Evolutionary conservation across 257 asterid genomes (phyloP), one percentile per base, ranked within the genome.

Genomic region (Plantago elongata): DNA sequence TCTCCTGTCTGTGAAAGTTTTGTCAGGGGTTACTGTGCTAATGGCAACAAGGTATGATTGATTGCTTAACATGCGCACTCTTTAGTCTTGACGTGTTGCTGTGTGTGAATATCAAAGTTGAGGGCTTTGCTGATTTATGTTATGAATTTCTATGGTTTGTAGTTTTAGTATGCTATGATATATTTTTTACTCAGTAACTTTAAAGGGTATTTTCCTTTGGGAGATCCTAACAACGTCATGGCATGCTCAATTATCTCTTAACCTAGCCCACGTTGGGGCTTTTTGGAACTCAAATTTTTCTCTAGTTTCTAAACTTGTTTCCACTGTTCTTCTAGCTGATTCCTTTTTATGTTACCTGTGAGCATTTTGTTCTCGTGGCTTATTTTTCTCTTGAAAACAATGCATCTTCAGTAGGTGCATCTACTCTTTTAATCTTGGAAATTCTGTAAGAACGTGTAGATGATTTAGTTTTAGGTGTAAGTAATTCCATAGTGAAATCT

Each of bases 11-110:
- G 97, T 78, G 94, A 85, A 72, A 86, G 84, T 68, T 89, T 93
- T 67, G 95, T 85, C 72, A 81, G 87, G 81, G 99, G 97, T 67
- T 85, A 84, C 79, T 93, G 97, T 70, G 93, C 90, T 62, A 89
- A 76, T 67, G 99, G 99, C 66, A 84, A 93, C 73, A 95, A 93
- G 99, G 97, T 89, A 87, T 61, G 68, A 85, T 59, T 61, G 68
- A 85, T 59, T 70, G 45, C 60, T 66, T 51, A 61, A 69, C 64
- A 62, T 65, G 15, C 49, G 68, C 43, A 52, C 56, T 45, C 42
- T 72, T 57, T 54, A 14, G 40, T 34, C 4, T 34, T 34, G 51
- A 50, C 51, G 40, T 38, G 15, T 45, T 48, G 29, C 15, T 22
- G 1, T 17, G 38, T 9, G 58, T 52, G 40, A 17, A 3, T 59